Evolutionary conservation across 257 asterid genomes (phyloP).

Genomic region (Craterostigma plantagineum): DNA sequence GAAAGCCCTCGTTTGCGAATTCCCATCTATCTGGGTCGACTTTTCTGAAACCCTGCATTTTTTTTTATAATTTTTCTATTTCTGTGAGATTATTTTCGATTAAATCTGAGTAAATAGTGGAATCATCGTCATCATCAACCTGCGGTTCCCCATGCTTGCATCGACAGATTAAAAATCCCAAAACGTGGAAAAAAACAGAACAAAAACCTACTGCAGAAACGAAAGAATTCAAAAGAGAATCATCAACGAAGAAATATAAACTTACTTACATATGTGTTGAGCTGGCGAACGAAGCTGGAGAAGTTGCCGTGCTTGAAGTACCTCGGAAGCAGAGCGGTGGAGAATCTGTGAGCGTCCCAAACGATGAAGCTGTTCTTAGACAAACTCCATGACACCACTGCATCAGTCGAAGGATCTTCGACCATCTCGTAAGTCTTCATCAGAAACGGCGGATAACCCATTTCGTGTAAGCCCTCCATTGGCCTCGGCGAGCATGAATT

Average conservation of each 20-base stretch:
- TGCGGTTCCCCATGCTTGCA: neutral
- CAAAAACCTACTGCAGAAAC: no score
- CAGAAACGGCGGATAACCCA: slow-evolving; percentile 86
- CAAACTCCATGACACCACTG: slow-evolving; percentile 67
- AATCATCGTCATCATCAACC: no score
- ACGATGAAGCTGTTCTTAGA: slow-evolving; percentile 75
- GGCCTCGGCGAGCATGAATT: slow-evolving; percentile 33
- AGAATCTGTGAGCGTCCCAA: slow-evolving; percentile 60
- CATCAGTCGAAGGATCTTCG: slow-evolving; percentile 71
- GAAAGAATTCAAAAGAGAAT: no score
- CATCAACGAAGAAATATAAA: no score
- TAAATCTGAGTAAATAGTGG: no score
- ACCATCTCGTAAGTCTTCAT: slow-evolving; percentile 74
- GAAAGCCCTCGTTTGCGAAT: slow-evolving; percentile 81
- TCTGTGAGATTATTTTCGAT: no score
- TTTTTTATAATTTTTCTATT: no score
- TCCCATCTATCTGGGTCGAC: slow-evolving; percentile 94
- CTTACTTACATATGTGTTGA: slow-evolving; percentile 73
- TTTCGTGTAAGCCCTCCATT: slow-evolving; percentile 69
- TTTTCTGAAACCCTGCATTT: slow-evolving; percentile 83
- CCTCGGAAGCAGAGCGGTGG: slow-evolving; percentile 66
- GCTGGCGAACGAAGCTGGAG: slow-evolving; percentile 95
- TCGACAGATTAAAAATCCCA: no score
- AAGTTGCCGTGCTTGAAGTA: slow-evolving; percentile 82
- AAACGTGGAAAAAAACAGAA: no score